Conservation (phyloP, 148 eudicot species). For the Fagopyrum homotropicum region DNA sequence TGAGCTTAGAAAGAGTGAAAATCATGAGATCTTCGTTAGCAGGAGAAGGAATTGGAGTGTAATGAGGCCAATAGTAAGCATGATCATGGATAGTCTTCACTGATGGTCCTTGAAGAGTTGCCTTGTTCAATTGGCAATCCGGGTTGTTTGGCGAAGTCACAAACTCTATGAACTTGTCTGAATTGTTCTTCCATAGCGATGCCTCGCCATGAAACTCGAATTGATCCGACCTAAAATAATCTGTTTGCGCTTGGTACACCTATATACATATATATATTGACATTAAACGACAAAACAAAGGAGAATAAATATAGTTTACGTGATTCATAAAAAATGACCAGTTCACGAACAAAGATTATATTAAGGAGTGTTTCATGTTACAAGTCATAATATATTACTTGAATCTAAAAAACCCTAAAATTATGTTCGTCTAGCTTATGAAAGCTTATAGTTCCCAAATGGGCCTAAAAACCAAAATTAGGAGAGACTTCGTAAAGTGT, state of each 20-base stretch:
- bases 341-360: too few species aligned
- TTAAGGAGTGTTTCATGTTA: too few species aligned
- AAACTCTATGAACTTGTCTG: conserved; percentile 44
- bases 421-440: too few species aligned
- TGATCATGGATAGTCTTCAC: conserved; percentile 63
- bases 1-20: conserved; percentile 71
- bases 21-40: conserved; percentile 61
- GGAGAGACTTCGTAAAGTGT: too few species aligned
- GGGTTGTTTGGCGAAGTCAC: conserved; percentile 82
- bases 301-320: too few species aligned
- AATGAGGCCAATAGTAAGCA: conserved; percentile 94
- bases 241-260: conserved; percentile 43
- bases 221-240: conserved; percentile 29
- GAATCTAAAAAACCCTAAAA: too few species aligned
- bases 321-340: neutral
- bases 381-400: too few species aligned
- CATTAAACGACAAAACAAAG: too few species aligned
- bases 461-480: too few species aligned
- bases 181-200: conserved; percentile 30
- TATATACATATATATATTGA: conserved; percentile 8
- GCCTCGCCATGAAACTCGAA: conserved; percentile 53
- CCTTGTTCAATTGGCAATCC: conserved; percentile 38
- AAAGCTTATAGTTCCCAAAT: neutral
- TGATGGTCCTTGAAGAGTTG: conserved; percentile 28
- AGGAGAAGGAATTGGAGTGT: conserved; percentile 58